phyloP scores from a whole-genome alignment of 306 rosid species.

The Canavalia ensiformis region DNA sequence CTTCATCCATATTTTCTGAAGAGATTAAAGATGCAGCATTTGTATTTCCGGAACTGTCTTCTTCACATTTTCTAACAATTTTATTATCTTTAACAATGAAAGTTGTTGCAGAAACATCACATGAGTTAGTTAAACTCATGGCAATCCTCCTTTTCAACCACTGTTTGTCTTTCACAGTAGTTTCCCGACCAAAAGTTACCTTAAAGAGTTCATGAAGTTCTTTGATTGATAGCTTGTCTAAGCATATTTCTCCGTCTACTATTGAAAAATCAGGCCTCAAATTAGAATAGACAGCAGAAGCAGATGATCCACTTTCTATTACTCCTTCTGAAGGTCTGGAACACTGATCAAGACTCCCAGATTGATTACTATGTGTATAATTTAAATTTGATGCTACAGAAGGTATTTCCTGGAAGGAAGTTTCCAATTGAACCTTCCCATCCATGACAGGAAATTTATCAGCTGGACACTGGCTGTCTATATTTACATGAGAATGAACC shows the following conservation, averaged over 20 bases:
- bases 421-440: slow-evolving; percentile 56
- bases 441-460: slow-evolving; percentile 59
- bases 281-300: slow-evolving; percentile 62
- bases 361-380: slow-evolving; percentile 57
- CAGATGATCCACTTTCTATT: slow-evolving; percentile 71
- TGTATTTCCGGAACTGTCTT: slow-evolving; percentile 59
- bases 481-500: slow-evolving; percentile 59
- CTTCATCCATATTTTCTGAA: slow-evolving; percentile 47
- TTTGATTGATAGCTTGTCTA: slow-evolving; percentile 85
- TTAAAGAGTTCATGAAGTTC: slow-evolving; percentile 91
- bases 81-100: slow-evolving; percentile 73
- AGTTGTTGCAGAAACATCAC: slow-evolving; percentile 77
- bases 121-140: slow-evolving; percentile 92
- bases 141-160: slow-evolving; percentile 97
- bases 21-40: slow-evolving; percentile 47
- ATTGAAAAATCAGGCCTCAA: slow-evolving; percentile 63
- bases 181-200: slow-evolving; percentile 93
- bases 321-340: slow-evolving; percentile 69
- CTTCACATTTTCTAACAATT: slow-evolving; percentile 60
- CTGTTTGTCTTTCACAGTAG: slow-evolving; percentile 90
- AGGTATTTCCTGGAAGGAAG: slow-evolving; percentile 66
- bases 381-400: slow-evolving; percentile 58
- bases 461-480: slow-evolving; percentile 60
- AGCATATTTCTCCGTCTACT: slow-evolving; percentile 78
- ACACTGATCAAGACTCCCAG: slow-evolving; percentile 63